These are phyloP conservation scores for Penicillium pulvis DNA, from an alignment of 495 filamentous ascomycete species.

Conservation along the genomic window DNA sequence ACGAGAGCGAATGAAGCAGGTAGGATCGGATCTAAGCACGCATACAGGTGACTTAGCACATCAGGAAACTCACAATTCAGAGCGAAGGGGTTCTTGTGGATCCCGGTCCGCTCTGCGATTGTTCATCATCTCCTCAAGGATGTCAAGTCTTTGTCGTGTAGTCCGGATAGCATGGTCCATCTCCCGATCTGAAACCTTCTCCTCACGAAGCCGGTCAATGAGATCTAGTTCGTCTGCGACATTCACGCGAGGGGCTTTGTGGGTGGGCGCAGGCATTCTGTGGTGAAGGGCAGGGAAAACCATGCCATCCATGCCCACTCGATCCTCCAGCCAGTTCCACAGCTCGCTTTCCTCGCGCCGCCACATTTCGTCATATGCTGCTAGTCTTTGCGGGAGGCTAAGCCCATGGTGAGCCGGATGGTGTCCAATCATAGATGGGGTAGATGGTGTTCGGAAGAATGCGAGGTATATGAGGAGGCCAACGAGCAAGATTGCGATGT, in stretches of 20 bases:
- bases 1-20: not conserved
- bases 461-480: conserved; percentile 56
- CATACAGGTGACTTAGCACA: not conserved
- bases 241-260: conserved; percentile 23
- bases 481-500: conserved; percentile 56
- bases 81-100: conserved; percentile 17
- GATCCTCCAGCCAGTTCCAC: conserved; percentile 95
- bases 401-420: conserved; percentile 40
- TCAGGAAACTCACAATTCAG: conserved; percentile 20
- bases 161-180: conserved; percentile 81
- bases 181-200: conserved; percentile 77
- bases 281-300: conserved; percentile 41
- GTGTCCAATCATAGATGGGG: conserved; percentile 36
- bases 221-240: conserved; percentile 37
- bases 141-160: conserved; percentile 78
- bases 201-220: conserved; percentile 56
- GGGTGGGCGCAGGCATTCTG: conserved; percentile 28
- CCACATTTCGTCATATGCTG: conserved; percentile 95
- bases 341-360: conserved; percentile 83
- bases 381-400: conserved; percentile 62
- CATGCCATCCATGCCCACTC: conserved; percentile 74
- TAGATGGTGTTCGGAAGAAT: conserved; percentile 59
- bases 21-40: not conserved
- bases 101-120: conserved; percentile 45
- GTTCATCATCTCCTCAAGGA: conserved; percentile 71